phyloP scores from a whole-genome alignment of 1,139 yeast genomes.

The Pneumocystis oryctolagi region DNA sequence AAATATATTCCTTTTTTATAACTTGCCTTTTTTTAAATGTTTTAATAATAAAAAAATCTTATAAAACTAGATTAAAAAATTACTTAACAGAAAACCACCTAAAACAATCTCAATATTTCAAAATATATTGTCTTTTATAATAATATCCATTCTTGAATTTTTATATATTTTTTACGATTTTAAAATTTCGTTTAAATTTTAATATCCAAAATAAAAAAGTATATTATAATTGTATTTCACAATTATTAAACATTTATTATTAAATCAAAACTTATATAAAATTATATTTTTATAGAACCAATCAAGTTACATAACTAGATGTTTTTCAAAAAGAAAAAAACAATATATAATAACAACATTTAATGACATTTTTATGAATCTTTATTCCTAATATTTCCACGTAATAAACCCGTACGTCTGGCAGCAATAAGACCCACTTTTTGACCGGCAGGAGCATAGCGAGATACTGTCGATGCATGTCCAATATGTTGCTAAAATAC shows the following conservation, averaged over 20 bases:
- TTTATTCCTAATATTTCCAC: constrained; percentile 99
- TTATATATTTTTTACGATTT: too few species aligned
- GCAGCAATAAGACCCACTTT: constrained; percentile 99
- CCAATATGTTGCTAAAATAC: constrained; percentile 54
- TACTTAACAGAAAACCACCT: background rate
- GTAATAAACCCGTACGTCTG: constrained; percentile 99
- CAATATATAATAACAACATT: background rate
- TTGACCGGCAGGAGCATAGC: constrained; percentile 99
- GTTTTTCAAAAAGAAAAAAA: background rate
- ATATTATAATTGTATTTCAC: too few species aligned
- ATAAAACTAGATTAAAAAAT: background rate
- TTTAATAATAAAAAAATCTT: background rate
- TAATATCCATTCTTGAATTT: too few species aligned
- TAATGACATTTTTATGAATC: constrained; percentile 28
- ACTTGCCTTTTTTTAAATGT: background rate
- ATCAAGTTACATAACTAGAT: background rate
- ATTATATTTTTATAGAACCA: background rate
- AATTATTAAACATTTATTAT: background rate
- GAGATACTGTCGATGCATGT: constrained; percentile 98
- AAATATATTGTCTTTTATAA: too few species aligned
- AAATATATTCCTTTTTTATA: background rate
- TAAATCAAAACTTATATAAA: background rate
- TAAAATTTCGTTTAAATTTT: too few species aligned
- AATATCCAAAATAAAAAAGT: too few species aligned
- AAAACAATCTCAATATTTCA: too few species aligned